phyloP scores from a whole-genome alignment of 768 basidiomycete species.

The Rhodocollybia butyracea region DNA sequence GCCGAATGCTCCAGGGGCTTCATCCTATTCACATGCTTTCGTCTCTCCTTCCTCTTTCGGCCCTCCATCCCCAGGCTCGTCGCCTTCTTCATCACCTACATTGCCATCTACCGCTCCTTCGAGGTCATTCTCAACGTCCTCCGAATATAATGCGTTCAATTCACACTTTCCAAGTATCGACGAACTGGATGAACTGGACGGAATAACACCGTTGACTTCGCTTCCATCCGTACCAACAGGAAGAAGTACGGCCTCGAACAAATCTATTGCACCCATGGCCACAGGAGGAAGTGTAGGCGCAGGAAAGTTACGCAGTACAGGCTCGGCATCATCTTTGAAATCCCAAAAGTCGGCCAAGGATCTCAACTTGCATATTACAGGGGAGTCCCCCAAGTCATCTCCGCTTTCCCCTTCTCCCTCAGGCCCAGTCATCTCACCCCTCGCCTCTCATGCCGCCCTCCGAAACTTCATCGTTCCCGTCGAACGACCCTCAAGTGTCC shows the following conservation, averaged over 20 bases:
- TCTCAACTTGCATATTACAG: background rate
- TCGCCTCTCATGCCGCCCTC: background rate
- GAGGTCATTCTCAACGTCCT: conserved; percentile 32
- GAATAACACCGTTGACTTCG: conserved; percentile 33
- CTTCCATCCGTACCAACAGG: conserved; percentile 50
- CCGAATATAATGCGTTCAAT: conserved; percentile 41
- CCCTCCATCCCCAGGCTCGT: conserved; percentile 73
- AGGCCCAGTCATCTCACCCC: conserved; percentile 7
- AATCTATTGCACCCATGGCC: no score
- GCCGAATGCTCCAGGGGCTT: conserved; percentile 36
- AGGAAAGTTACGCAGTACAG: background rate
- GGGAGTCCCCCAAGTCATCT: background rate
- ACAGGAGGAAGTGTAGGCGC: no score
- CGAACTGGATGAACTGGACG: conserved; percentile 56
- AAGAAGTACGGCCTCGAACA: conserved; percentile 24
- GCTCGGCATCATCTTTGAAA: background rate
- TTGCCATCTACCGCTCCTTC: conserved; percentile 18
- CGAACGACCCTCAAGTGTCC: conserved; percentile 68
- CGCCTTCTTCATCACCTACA: conserved; percentile 59
- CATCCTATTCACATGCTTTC: conserved; percentile 52
- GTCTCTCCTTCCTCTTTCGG: conserved; percentile 71
- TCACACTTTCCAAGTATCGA: conserved; percentile 76
- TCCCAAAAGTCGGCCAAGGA: background rate
- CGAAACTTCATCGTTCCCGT: conserved; percentile 38
- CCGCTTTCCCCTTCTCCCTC: background rate